Percentiles rank a stretch among this genome's conserved stretches.
phyloP scores from a whole-genome alignment of 2,329 filamentous ascomycete species.

The Sarocladium oryzae region DNA sequence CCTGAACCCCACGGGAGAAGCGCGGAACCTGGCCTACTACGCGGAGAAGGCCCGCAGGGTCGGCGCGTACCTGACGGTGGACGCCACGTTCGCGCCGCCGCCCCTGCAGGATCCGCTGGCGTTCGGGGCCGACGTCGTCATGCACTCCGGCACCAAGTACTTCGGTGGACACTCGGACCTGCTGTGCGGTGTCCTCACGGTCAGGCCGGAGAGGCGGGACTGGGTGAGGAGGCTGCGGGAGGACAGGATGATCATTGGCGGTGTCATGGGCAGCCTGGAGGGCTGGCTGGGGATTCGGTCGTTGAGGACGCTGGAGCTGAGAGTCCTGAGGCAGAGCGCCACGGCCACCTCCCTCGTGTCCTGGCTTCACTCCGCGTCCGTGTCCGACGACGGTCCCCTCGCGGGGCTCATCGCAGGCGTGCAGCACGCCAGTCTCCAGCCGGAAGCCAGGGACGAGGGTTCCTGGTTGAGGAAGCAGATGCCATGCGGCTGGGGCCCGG shows the following conservation, averaged over 20 bases:
- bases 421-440: conserved; percentile 75
- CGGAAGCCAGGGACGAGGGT: conserved; percentile 45
- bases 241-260: conserved; percentile 73
- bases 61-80: conserved; percentile 75
- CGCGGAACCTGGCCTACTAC: conserved; percentile 65
- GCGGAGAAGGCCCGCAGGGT: conserved; percentile 63
- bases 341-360: conserved; percentile 63
- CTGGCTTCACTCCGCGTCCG: conserved; percentile 56
- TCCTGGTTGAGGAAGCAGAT: conserved; percentile 82
- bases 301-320: conserved; percentile 76
- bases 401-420: conserved; percentile 53
- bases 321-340: conserved; percentile 69
- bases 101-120: conserved; percentile 79
- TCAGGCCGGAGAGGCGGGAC: conserved; percentile 45
- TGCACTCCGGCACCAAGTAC: conserved; percentile 96
- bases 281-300: conserved; percentile 87
- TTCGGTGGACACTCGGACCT: conserved; percentile 92
- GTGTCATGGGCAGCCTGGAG: conserved; percentile 83
- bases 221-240: conserved; percentile 55
- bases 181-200: conserved; percentile 76
- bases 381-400: conserved; percentile 29
- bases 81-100: conserved; percentile 89
- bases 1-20: conserved; percentile 82
- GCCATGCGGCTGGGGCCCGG: conserved; percentile 83
- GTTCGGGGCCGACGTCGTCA: conserved; percentile 75